Percentiles rank a stretch among this genome's conserved stretches.
phyloP scores from a whole-genome alignment of 176 grass and related monocot species.

The Olyra latifolia region DNA sequence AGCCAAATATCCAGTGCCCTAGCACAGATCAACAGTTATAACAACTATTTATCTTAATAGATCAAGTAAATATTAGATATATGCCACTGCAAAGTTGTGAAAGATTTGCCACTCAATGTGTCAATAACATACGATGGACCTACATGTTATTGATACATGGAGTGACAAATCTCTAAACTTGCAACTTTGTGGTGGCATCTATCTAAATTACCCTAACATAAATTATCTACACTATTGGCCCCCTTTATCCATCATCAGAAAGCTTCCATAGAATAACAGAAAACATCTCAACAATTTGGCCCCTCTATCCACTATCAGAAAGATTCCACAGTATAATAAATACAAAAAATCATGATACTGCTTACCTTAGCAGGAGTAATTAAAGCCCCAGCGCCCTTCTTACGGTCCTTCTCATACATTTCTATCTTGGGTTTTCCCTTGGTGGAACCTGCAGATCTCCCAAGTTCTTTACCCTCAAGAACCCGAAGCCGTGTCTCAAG shows the following conservation, averaged over 20 bases:
- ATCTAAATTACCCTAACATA: too few species aligned
- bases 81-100: too few species aligned
- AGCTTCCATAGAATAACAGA: not conserved
- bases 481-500: constrained; percentile 72
- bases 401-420: constrained; percentile 79
- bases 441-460: constrained; percentile 67
- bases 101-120: too few species aligned
- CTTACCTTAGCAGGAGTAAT: constrained; percentile 78
- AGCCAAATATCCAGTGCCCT: not conserved
- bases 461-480: constrained; percentile 83
- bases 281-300: too few species aligned
- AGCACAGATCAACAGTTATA: not conserved
- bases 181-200: too few species aligned
- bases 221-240: not conserved
- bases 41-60: not conserved
- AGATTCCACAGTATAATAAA: not conserved
- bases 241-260: not conserved
- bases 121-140: too few species aligned
- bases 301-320: too few species aligned
- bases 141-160: too few species aligned
- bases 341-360: not conserved
- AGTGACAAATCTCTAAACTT: too few species aligned
- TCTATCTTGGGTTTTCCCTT: constrained; percentile 94
- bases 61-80: too few species aligned
- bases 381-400: constrained; percentile 79